phyloP scores from a whole-genome alignment of 441 rosid genomes.

The Euphorbia celastroides region DNA sequence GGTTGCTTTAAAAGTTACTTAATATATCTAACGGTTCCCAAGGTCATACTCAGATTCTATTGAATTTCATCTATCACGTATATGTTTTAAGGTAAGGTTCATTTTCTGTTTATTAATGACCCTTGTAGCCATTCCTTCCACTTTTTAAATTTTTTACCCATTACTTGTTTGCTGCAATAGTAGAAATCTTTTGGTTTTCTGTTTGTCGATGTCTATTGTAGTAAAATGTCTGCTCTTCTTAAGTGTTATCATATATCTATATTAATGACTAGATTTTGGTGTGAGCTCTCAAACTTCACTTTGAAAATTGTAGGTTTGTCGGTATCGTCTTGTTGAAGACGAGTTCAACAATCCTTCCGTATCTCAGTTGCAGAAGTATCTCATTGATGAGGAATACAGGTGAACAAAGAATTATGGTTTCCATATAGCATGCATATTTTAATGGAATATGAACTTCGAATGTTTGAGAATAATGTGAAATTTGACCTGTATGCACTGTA shows the following conservation, averaged over 20 bases:
- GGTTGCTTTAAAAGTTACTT: background rate
- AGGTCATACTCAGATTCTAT: background rate
- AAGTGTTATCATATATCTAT: background rate
- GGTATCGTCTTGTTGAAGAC: constrained; percentile 67
- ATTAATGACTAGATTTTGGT: background rate
- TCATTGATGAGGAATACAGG: constrained; percentile 83
- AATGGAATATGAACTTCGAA: background rate
- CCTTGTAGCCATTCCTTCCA: background rate
- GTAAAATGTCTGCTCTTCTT: background rate
- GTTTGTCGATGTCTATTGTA: background rate
- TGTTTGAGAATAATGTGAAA: background rate
- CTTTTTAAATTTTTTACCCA: background rate
- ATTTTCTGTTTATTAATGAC: background rate
- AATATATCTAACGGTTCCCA: background rate
- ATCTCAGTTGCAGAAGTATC: constrained; percentile 65
- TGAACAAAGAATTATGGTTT: constrained; percentile 15
- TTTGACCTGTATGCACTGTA: background rate
- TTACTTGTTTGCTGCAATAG: background rate
- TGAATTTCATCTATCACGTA: background rate
- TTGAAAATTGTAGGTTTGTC: constrained; percentile 83
- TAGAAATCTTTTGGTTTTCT: background rate
- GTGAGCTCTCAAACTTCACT: constrained; percentile 14
- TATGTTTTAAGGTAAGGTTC: background rate
- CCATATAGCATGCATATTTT: background rate
- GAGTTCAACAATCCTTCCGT: constrained; percentile 65